Conservation (phyloP, 805 yeast genomes). For the Metschnikowia cerradonensis region DNA sequence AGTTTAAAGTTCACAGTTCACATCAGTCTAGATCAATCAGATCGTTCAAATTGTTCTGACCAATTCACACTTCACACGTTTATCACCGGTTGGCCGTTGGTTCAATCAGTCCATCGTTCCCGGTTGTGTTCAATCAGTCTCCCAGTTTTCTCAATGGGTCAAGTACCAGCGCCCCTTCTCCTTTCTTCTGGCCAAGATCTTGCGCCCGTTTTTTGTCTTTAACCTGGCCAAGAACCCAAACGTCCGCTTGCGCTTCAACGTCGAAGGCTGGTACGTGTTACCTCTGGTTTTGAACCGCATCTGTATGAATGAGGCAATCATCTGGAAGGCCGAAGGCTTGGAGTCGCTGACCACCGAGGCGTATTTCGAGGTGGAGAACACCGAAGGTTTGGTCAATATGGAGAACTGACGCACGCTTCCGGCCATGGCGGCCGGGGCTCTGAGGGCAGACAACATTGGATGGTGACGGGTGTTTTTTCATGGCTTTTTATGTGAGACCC, state of each 20-base stretch:
- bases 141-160: conserved; percentile 50
- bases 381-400: conserved; percentile 10
- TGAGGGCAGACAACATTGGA: conserved; percentile 3
- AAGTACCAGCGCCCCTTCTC: conserved; percentile 93
- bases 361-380: not conserved
- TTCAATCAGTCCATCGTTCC: no score
- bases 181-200: conserved; percentile 69
- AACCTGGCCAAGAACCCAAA: conserved; percentile 86
- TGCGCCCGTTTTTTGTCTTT: conserved; percentile 70
- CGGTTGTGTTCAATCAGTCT: no score
- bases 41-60: no score
- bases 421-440: not conserved
- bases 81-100: no score
- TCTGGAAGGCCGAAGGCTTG: conserved; percentile 16
- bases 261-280: conserved; percentile 91
- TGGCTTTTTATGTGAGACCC: not conserved
- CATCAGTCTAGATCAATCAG: no score
- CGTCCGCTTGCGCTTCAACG: conserved; percentile 82
- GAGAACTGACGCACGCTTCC: conserved; percentile 12
- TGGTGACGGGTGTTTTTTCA: not conserved
- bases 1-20: no score
- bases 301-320: conserved; percentile 40
- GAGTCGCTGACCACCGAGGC: conserved; percentile 5
- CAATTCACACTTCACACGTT: no score
- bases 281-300: conserved; percentile 85